Percentiles rank a stretch among this genome's conserved stretches.
Evolutionary conservation across 2,329 filamentous ascomycete species (phyloP).

Genomic region (Escovopsis sp.): DNA sequence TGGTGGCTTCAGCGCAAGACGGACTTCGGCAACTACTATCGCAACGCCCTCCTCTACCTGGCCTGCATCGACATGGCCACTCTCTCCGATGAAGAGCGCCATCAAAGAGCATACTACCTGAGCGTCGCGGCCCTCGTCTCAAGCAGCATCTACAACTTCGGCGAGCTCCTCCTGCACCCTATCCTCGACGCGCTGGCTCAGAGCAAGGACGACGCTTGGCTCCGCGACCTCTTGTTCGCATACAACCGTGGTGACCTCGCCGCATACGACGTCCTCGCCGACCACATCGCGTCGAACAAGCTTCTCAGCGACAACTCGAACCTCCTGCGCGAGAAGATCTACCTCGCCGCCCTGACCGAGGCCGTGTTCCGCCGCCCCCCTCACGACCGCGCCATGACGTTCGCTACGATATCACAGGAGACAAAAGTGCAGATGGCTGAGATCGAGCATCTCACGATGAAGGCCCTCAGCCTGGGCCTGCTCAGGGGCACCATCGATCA

Average conservation of each 20-base stretch:
- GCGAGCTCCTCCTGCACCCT: constrained; percentile 92
- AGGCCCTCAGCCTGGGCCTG: constrained; percentile 86
- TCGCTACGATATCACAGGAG: constrained; percentile 73
- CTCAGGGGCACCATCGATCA: constrained; percentile 90
- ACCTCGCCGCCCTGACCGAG: constrained; percentile 88
- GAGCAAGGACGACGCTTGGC: constrained; percentile 65
- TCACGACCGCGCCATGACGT: constrained; percentile 89
- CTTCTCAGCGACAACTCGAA: constrained; percentile 65
- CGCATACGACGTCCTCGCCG: constrained; percentile 70
- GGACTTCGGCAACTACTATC: constrained; percentile 94
- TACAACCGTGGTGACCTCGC: constrained; percentile 91
- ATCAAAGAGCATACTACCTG: constrained; percentile 77
- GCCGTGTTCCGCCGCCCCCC: constrained; percentile 90
- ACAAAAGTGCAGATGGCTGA: constrained; percentile 83
- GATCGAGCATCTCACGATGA: constrained; percentile 98
- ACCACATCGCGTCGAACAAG: constrained; percentile 64
- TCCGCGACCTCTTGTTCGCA: constrained; percentile 88
- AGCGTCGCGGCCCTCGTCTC: constrained; percentile 85
- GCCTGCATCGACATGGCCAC: constrained; percentile 79
- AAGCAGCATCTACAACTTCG: constrained; percentile 97
- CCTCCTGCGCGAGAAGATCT: constrained; percentile 94
- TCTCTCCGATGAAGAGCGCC: constrained; percentile 59
- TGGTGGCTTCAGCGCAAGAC: constrained; percentile 40
- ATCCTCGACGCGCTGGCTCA: constrained; percentile 69
- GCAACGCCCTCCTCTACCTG: constrained; percentile 92